Evolutionary conservation across 1,284 basidiomycete species (phyloP).

Genomic region (Thecaphora thlaspeos): DNA sequence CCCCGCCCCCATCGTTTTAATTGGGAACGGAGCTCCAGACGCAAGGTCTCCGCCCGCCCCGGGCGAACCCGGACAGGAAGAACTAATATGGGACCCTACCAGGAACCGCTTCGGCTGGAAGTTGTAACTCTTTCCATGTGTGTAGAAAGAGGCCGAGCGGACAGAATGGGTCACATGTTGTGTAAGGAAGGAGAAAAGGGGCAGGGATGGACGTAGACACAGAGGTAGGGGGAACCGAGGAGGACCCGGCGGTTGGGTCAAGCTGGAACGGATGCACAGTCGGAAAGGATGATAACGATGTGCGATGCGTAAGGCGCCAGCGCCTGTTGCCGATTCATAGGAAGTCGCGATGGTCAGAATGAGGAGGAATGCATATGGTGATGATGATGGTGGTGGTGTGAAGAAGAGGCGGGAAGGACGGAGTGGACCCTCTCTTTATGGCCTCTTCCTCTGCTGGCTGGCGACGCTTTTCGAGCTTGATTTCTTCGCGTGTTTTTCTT

Average conservation of each 20-base stretch:
- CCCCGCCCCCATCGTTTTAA: not conserved
- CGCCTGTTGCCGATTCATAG: no score
- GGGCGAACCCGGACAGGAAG: conserved; percentile 1
- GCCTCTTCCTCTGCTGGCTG: no score
- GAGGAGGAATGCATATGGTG: no score
- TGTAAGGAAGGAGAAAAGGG: not conserved
- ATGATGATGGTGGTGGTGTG: no score
- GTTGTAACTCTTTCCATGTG: not conserved
- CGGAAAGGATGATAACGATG: no score
- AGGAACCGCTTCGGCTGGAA: conserved; percentile 39
- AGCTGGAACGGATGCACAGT: no score
- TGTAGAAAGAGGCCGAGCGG: conserved; percentile 27
- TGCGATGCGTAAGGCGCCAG: no score
- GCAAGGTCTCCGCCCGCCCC: conserved; percentile 3
- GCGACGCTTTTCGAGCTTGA: no score
- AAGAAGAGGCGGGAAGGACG: no score
- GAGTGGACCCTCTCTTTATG: no score
- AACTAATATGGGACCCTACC: conserved; percentile 38
- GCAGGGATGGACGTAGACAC: not conserved
- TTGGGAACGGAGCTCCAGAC: not conserved
- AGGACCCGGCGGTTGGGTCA: no score
- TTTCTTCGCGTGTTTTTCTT: conserved; percentile 6
- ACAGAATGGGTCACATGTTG: conserved; percentile 35
- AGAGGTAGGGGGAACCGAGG: not conserved
- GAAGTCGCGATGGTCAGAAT: no score